Conservation (phyloP, 148 eudicot species). For the Oxyria digyna region DNA sequence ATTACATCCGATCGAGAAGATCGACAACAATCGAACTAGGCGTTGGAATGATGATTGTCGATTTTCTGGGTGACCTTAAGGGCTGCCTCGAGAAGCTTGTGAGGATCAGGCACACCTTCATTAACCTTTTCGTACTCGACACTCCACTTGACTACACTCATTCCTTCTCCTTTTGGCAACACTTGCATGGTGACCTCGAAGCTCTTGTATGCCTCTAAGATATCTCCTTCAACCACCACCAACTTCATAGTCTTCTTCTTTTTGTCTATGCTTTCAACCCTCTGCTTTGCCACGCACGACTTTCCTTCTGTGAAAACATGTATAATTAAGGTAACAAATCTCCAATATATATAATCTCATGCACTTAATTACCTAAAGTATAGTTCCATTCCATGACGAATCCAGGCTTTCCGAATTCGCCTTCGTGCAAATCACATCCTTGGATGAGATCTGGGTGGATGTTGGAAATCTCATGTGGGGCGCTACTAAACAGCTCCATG, state of each 20-base stretch:
- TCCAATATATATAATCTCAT: too few species aligned
- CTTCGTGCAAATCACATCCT: too few species aligned
- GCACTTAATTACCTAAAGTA: too few species aligned
- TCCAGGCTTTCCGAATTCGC: too few species aligned
- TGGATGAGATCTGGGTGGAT: too few species aligned
- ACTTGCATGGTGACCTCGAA: neutral
- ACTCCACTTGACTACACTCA: neutral
- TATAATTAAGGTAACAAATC: too few species aligned
- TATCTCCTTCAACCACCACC: neutral
- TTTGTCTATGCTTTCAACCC: neutral
- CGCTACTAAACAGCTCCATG: too few species aligned
- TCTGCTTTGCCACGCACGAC: neutral
- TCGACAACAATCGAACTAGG: too few species aligned
- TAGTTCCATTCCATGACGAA: too few species aligned
- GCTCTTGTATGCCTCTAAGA: slow-evolving; percentile 1
- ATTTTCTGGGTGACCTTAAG: neutral
- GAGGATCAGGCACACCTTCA: neutral
- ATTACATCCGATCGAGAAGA: too few species aligned
- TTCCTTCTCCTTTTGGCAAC: neutral
- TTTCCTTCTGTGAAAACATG: neutral
- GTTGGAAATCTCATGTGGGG: too few species aligned
- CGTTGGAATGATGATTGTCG: neutral
- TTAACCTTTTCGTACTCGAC: neutral
- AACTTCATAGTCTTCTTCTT: neutral
- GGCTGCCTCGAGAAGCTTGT: neutral